Percentiles rank a stretch among this genome's conserved stretches.
These are phyloP conservation scores for Tylopilus vinaceipallidus DNA, from an alignment of 768 basidiomycete genomes.

Conservation along the genomic window DNA sequence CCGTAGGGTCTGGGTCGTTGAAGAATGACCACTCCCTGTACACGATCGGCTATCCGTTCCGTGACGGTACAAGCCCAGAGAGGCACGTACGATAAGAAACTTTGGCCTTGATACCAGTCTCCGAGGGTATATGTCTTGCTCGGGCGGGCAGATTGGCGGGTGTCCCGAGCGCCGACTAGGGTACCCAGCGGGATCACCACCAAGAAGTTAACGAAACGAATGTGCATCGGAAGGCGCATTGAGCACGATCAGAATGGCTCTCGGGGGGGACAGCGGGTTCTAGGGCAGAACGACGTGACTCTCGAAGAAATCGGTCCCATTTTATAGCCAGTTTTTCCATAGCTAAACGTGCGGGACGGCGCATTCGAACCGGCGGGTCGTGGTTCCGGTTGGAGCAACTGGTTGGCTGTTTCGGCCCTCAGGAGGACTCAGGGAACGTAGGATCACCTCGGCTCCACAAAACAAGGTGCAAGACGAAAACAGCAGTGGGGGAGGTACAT, in stretches of 20 bases:
- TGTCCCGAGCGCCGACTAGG: constrained; percentile 27
- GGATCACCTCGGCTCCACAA: background rate
- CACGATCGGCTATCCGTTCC: background rate
- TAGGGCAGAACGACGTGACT: background rate
- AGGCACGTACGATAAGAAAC: constrained; percentile 53
- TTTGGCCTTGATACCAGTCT: constrained; percentile 40
- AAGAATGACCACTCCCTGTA: constrained; percentile 65
- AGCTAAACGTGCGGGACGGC: background rate
- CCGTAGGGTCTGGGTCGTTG: constrained; percentile 59
- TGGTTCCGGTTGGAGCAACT: no score
- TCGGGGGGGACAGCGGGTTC: background rate
- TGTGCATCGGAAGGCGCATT: constrained; percentile 19
- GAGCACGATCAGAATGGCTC: background rate
- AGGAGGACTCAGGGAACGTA: no score
- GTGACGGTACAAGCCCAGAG: background rate
- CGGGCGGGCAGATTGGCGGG: constrained; percentile 3
- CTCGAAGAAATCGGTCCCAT: background rate
- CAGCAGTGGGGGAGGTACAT: background rate
- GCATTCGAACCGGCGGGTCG: no score
- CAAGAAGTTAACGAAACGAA: constrained; percentile 25
- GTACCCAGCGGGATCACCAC: constrained; percentile 28
- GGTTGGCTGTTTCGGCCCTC: no score
- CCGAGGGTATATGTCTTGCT: constrained; percentile 32
- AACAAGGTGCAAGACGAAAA: background rate
- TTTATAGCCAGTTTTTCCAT: constrained; percentile 7